Evolutionary conservation across 2,329 filamentous ascomycete species (phyloP), one percentile per base, ranked within the genome.

Genomic region (Pseudogymnoascus sp.): DNA sequence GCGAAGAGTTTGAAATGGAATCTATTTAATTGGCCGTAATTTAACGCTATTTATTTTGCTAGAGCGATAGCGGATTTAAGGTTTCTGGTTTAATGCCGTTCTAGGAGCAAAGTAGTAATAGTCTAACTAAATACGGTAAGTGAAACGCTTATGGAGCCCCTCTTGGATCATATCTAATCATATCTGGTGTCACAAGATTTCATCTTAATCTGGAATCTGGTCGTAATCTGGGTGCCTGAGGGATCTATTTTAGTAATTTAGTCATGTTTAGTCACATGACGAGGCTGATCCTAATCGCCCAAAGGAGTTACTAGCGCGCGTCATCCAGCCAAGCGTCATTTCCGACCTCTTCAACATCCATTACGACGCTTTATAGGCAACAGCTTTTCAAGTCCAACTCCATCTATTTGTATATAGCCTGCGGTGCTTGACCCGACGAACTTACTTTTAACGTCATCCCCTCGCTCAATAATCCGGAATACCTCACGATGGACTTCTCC

Each of bases 401-500:
- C 33, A 60, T 41, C 33, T 60, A 19, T 41, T 26, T 40, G 35
- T 60, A 40, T 26, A 40, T 38, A 60, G 10, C n/a, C 38, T 33
- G 19, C 59, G 24, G 59, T 28, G 35, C 38, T 40, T n/a, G 24
- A 60, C 33, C 19, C 38, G 33, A 40, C 31, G 16, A 40, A 26
- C 19, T 11, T 35, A 60, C 14, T 40, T 14, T 33, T 12, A 56
- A 19, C 50, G 28, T 43, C 56, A 59, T 41, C 33, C 41, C 24
- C 37, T 56, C 46, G 6, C 33, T 24, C 33, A 33, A 26, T 46
- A 56, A 35, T 12, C 28, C 28, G 16, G 10, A 37, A 53, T 53
- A 28, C 16, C 19, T 67, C 73, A 81, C 74, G 69, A 96, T 96
- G 91, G 92, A 96, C 78, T 90, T 92, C 81, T 93, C 91, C 67